These are phyloP conservation scores for Sarcomyxa edulis DNA, from an alignment of 768 basidiomycete species.

Conservation along the genomic window DNA sequence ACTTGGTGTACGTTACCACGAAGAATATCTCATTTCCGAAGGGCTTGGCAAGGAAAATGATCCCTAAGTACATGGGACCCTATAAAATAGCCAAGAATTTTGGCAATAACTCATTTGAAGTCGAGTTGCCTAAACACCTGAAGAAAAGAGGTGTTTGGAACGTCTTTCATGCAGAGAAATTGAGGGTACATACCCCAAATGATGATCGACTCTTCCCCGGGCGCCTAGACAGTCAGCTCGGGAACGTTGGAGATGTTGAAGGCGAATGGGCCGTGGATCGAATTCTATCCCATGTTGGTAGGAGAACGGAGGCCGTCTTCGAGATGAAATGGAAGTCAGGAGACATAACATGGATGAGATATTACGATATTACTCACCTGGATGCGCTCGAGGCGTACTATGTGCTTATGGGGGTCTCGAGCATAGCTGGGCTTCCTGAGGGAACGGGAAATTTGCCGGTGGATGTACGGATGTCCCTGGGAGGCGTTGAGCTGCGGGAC, in stretches of 20 bases:
- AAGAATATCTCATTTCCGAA: too few relatives aligned
- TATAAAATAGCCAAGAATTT: conserved; percentile 13
- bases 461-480: too few relatives aligned
- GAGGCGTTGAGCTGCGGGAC: too few relatives aligned
- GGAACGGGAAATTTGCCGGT: too few relatives aligned
- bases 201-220: conserved; percentile 25
- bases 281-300: conserved; percentile 19
- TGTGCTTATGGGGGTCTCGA: too few relatives aligned
- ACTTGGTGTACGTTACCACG: conserved; percentile 7
- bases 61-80: conserved; percentile 21
- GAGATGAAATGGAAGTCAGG: conserved; percentile 27
- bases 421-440: too few relatives aligned
- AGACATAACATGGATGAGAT: conserved; percentile 27
- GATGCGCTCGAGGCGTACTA: neutral
- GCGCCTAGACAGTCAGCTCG: conserved; percentile 13
- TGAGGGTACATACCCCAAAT: conserved; percentile 20
- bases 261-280: conserved; percentile 19
- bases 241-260: conserved; percentile 5
- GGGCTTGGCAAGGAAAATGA: conserved; percentile 24
- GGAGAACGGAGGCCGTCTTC: conserved; percentile 19
- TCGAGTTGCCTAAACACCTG: conserved; percentile 13
- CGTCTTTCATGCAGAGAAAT: conserved; percentile 26
- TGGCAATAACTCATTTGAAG: conserved; percentile 4
- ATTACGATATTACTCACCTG: conserved; percentile 11
- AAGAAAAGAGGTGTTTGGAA: too few relatives aligned